Percentiles rank a stretch among this genome's conserved stretches.
Evolutionary conservation across 768 basidiomycete species (phyloP).

Genomic region (Pholiota microspora): DNA sequence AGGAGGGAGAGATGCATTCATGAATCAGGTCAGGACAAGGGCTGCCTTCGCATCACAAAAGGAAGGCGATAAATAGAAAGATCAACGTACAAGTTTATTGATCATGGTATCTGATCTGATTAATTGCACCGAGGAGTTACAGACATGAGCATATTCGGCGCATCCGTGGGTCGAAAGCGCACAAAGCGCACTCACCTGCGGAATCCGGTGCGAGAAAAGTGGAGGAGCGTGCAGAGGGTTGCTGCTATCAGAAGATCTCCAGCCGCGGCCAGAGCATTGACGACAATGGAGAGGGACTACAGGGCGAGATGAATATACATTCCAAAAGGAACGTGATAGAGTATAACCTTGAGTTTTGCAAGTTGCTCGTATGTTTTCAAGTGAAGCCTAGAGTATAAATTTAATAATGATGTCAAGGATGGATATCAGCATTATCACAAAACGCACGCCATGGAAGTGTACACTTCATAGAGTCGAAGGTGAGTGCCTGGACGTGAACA

Average conservation of each 20-base stretch:
- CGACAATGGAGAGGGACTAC: conserved; percentile 36
- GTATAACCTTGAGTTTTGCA: conserved; percentile 28
- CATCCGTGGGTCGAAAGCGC: neutral
- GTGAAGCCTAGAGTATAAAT: conserved; percentile 19
- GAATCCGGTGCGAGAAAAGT: conserved; percentile 44
- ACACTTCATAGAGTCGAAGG: conserved; percentile 24
- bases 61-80: neutral
- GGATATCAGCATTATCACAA: neutral
- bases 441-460: conserved; percentile 34
- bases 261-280: conserved; percentile 41
- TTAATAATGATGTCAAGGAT: neutral
- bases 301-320: neutral
- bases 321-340: too few relatives aligned
- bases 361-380: conserved; percentile 35
- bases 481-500: neutral
- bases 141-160: neutral
- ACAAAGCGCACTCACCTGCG: conserved; percentile 27
- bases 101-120: conserved; percentile 45
- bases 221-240: conserved; percentile 36
- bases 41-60: neutral
- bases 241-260: conserved; percentile 45
- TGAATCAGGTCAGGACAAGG: neutral
- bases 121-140: conserved; percentile 5
- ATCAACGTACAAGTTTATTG: conserved; percentile 34
- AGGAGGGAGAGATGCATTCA: neutral